Evolutionary conservation across 208 protist species (phyloP), one percentile per base, ranked within the genome.

Genomic region (Eutreptiella sp.): DNA sequence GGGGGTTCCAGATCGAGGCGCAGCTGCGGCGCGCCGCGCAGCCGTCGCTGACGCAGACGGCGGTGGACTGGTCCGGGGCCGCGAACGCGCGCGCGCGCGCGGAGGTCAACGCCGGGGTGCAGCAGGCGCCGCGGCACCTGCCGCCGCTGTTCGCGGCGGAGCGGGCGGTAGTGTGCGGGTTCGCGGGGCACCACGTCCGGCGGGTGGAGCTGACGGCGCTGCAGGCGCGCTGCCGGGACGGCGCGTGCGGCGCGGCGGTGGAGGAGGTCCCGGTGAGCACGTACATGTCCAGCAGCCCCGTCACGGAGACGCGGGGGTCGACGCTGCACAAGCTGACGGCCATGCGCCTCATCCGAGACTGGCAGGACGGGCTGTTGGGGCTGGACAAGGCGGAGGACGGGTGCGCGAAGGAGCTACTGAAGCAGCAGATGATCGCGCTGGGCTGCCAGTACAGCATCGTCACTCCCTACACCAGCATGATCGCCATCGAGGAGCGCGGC

Each of bases 401-500:
- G 48, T 16, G n/a, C 5, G 9, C 4, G 48, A 64, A 64, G 58
- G 19, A 42, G 9, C 14, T 4, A 23, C 5, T 43, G 11, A 64
- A 64, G 43, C 58, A 46, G 58, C 7, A 5, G 11, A 46, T 64
- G 19, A 50, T 64, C 53, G 58, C 21, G 9, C n/a, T 67, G 16
- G 61, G 61, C 5, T 54, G 14, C 61, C 19, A 16, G 21, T 68
- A 67, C 46, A 35, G 38, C 26, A 27, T 67, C 24, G 61, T 67
- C 14, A 67, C 61, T 14, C 43, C 55, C 14, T 67, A 68, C 59
- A 67, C 61, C 11, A 68, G 58, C 16, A 68, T 67, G 58, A 7
- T 67, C 9, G 61, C 61, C 16, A 41, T 67, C 7, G 61, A 67
- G 46, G 61, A 67, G 55, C 11, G 61, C 4, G 63, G 14, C 32